Base-by-base conservation (phyloP, 352 stramenopile genomes). In the Detonula confervacea region DNA sequence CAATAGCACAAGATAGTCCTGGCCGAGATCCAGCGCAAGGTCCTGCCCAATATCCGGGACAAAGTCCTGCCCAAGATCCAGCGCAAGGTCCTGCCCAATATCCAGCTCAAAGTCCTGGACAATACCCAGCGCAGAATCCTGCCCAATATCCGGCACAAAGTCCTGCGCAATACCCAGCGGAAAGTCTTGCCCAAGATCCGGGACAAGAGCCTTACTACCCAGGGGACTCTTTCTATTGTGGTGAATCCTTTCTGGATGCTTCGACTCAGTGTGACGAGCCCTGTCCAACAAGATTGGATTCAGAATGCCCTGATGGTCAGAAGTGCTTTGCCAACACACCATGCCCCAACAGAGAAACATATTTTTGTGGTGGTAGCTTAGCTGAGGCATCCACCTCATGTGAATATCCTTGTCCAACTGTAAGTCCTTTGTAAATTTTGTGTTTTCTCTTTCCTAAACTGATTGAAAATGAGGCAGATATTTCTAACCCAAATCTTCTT, bases 181-280 rank as follows among this genome's bases (percentile, higher is more conserved):
- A 30, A 35, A 52, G 14, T 37, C 18, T 8, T 39, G 24, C 67
- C 14, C 35, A 37, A 14, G 30, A 24, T 22, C 8, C 47, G 1
- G 24, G n/a, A 3, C 30, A 14, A 16, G 46, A 56, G 14, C 24
- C 47, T n/a, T 81, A 81, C 24, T 72, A 70, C 24, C 74, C 74
- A 7, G 71, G 73, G 0, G 79, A 86, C 30, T 86, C 79, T 0
- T 83, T 70, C 62, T 83, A 73, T 52, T 87, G 80, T 56, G 80
- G 80, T 2, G 79, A 59, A 16, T 77, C 65, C 14, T 87, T 84
- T 61, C 56, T 84, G 9, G 71, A 87, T 16, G 80, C 80, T 49
- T 81, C 69, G 1, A 66, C 64, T 14, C 57, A 78, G 57, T 87
- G 80, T 54, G 81, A 49, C 5, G 12, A 78, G 57, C 80, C 80